Evolutionary conservation across 2,329 filamentous ascomycete species (phyloP), one percentile per base, ranked within the genome.

Genomic region (Aspergillus sp.): DNA sequence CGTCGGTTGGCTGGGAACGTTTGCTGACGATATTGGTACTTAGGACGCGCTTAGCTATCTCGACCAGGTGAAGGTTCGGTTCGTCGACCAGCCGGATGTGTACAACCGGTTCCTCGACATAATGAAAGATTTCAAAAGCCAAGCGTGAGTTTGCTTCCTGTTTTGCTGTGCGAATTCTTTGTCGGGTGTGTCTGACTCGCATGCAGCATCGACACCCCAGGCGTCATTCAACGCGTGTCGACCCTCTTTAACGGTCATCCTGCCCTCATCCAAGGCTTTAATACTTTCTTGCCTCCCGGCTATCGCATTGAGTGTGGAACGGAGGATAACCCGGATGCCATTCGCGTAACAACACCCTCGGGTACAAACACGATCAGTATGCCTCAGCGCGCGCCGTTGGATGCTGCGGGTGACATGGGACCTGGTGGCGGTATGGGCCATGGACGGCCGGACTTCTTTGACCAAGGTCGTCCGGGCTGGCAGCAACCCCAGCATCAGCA

Each of bases 101-200:
- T 99, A 99, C 67, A 97, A 97, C 66, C 82, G 89, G 34, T 97
- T 99, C 64, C 77, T 99, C 43, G 94, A 99, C 64, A 99, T 99
- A 45, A 99, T 99, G 94, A 99, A 99, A 68, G 94, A 99, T 64
- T 99, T 99, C 72, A 99, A 99, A 75, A 96, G 91, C 64, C 93
- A 96, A 75, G 91, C 92, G 84, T 92, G 78, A 76, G 88, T 29
- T 29, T 9, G 5, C 23, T 29, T 7, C 2, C 9, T 81, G 50
- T 44, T 41, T 38, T 41, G 23, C 49, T 54, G 45, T 31, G 17
- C 11, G 17, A 21, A 21, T 42, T 4, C 9, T 42, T 17, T 10
- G 16, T 21, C 17, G 14, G 19, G 19, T 23, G 41, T 53, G 31
- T 48, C 56, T 63, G 53, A 61, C 62, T 47, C 49, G 34, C 44